Evolutionary conservation across 2,329 filamentous ascomycete species (phyloP).

Genomic region (Claviceps sp.): DNA sequence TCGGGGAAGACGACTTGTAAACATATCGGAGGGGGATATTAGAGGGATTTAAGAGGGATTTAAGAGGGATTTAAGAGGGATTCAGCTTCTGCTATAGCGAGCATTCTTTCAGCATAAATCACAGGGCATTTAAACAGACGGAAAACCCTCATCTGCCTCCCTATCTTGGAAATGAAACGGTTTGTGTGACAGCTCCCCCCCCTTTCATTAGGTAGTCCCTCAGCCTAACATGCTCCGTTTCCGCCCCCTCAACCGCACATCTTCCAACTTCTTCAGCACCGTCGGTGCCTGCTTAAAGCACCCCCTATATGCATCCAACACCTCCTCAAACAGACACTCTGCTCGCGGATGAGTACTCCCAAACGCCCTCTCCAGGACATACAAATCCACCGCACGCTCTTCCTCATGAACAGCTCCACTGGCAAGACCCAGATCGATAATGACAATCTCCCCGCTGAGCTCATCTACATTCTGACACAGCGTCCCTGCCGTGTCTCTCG

Average conservation of each 20-base stretch:
- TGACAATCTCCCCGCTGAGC: conserved; percentile 61
- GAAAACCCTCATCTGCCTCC: neutral
- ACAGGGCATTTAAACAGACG: neutral
- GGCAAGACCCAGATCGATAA: conserved; percentile 92
- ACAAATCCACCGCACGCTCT: conserved; percentile 88
- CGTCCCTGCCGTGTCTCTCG: conserved; percentile 2
- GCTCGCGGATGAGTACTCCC: conserved; percentile 85
- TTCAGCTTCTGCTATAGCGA: conserved; percentile 4
- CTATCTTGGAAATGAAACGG: neutral
- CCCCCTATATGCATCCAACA: conserved; percentile 61
- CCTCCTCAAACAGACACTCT: conserved; percentile 58
- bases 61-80: no score
- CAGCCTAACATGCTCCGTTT: conserved; percentile 96
- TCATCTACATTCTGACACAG: conserved; percentile 8
- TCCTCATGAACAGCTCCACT: conserved; percentile 72
- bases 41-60: no score
- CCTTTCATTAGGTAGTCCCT: conserved; percentile 9
- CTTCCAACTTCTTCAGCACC: conserved; percentile 73
- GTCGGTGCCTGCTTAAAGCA: conserved; percentile 61
- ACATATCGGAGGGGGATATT: neutral
- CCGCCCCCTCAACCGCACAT: conserved; percentile 82
- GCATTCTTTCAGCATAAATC: conserved; percentile 2
- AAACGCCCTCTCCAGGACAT: conserved; percentile 90
- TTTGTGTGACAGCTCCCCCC: neutral
- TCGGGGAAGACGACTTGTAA: neutral